phyloP scores from a whole-genome alignment of 2,329 filamentous ascomycete genomes.

The Aspergillus japonicus region DNA sequence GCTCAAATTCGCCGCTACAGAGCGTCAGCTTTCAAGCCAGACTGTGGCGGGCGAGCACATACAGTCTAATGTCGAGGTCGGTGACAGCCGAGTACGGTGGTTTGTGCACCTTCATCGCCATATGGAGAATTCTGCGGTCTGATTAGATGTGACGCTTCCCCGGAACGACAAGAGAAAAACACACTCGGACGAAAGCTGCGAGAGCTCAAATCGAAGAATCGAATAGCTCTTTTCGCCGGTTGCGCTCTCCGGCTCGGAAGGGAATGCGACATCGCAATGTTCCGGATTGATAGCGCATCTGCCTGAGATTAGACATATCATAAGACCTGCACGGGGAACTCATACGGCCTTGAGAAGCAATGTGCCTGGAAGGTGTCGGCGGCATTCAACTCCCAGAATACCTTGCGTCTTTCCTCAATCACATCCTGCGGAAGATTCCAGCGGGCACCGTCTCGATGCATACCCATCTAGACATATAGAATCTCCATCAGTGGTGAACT shows the following conservation, averaged over 20 bases:
- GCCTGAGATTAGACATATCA: not conserved
- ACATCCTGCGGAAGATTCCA: conserved; percentile 2
- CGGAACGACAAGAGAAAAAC: not conserved
- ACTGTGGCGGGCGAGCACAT: not conserved
- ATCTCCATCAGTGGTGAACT: not conserved
- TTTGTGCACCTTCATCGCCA: conserved; percentile 3
- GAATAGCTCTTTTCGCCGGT: conserved; percentile 2
- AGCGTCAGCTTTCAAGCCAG: not conserved
- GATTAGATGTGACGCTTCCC: not conserved
- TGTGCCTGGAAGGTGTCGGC: conserved; percentile 3
- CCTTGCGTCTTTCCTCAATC: conserved; percentile 4
- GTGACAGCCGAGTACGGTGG: conserved; percentile 3
- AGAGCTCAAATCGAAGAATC: not conserved
- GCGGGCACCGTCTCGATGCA: conserved; percentile 2
- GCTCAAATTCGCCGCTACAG: not conserved
- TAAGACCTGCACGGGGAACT: not conserved
- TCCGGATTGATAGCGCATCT: conserved; percentile 5
- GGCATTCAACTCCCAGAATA: conserved; percentile 3
- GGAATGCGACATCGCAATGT: conserved; percentile 4
- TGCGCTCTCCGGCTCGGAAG: not conserved
- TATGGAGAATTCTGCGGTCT: not conserved
- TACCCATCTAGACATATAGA: not conserved
- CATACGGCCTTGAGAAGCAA: conserved; percentile 3
- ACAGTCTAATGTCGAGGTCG: not conserved
- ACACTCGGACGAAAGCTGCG: conserved; percentile 3